Evolutionary conservation across 331 rosid species (phyloP).

Genomic region (Pyrus hybrid): DNA sequence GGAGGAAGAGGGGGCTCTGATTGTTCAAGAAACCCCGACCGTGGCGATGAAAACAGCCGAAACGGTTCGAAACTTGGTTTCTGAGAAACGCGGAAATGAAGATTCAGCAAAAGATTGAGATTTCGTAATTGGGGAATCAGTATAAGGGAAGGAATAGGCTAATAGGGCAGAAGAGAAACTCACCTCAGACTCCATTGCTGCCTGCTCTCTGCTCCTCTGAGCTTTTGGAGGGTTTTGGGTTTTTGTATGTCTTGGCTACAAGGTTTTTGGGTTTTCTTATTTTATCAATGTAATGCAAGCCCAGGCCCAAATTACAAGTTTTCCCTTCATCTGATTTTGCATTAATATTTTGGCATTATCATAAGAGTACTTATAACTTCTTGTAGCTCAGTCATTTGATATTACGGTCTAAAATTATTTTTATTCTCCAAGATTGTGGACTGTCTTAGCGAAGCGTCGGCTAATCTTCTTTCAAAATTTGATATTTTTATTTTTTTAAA

Average conservation of each 20-base stretch:
- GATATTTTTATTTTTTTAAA: no score
- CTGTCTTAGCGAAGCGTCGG: accelerated
- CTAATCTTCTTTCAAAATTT: accelerated
- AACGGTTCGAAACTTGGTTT: conserved; percentile 39
- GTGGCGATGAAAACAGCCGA: conserved; percentile 44
- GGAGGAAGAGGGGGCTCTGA: conserved; percentile 38
- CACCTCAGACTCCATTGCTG: conserved; percentile 23
- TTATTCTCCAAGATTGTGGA: accelerated
- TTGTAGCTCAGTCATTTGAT: no score
- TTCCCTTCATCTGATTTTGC: not conserved
- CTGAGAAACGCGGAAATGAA: conserved; percentile 16
- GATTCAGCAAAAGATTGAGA: not conserved
- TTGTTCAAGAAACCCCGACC: conserved; percentile 51
- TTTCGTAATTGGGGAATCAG: not conserved
- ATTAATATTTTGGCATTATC: no score
- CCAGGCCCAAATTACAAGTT: not conserved
- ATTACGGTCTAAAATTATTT: no score
- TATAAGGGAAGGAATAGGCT: no score
- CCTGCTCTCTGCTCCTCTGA: not conserved
- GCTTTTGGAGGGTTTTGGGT: not conserved
- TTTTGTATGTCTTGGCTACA: not conserved
- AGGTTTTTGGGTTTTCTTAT: not conserved
- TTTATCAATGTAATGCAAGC: not conserved
- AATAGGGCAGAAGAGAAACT: not conserved
- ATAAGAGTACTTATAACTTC: no score